Conservation (phyloP, 140 eudicot species). For the Anethum foeniculum region DNA sequence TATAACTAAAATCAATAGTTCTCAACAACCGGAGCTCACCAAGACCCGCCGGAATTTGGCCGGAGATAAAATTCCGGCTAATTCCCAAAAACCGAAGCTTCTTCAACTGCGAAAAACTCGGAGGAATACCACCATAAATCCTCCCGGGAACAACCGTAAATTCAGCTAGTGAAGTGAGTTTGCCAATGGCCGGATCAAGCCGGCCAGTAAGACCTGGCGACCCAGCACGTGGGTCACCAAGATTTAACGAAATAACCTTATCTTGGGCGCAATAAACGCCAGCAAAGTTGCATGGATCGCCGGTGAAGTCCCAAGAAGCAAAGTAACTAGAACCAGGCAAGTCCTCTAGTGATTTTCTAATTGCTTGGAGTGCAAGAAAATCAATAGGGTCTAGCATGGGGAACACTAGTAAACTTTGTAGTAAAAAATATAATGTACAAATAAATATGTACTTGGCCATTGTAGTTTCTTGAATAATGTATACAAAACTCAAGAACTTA, state of each 20-base stretch:
- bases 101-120: constrained; percentile 43
- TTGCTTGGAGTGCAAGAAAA: constrained; percentile 66
- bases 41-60: constrained; percentile 54
- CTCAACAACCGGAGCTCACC: constrained; percentile 40
- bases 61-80: constrained; percentile 69
- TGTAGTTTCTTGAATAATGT: neutral
- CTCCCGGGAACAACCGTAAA: constrained; percentile 78
- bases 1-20: constrained; percentile 81
- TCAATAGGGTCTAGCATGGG: constrained; percentile 72
- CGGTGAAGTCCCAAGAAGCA: constrained; percentile 86
- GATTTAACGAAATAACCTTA: constrained; percentile 56
- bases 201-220: constrained; percentile 76
- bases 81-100: constrained; percentile 57
- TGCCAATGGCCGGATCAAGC: constrained; percentile 72
- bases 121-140: constrained; percentile 57
- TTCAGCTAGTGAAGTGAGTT: constrained; percentile 49
- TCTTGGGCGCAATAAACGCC: constrained; percentile 68
- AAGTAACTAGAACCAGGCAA: constrained; percentile 69
- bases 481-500: neutral
- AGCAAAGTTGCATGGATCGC: constrained; percentile 82
- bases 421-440: constrained; percentile 13
- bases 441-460: neutral
- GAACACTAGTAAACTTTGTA: constrained; percentile 7
- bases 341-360: constrained; percentile 52
- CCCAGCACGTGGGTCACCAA: constrained; percentile 87